Evolutionary conservation across 1,284 basidiomycete genomes (phyloP), one percentile per base, ranked within the genome.

Genomic region (Trichosporon asahii): DNA sequence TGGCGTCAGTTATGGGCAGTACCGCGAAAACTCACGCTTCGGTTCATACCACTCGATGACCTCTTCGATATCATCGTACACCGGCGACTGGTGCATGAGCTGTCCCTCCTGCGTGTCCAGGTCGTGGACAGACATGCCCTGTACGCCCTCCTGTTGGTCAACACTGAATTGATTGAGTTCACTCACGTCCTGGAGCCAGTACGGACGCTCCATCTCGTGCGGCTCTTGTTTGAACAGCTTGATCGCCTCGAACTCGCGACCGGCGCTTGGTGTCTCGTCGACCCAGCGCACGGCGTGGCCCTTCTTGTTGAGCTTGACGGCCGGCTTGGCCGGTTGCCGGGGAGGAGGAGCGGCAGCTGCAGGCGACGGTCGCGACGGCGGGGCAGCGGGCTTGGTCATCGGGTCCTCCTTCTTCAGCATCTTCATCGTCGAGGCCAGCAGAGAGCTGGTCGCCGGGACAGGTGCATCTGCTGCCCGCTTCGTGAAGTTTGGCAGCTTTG

Each of bases 41-140:
- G 73, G 79, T 44, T 78, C 76, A 64, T 77, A 77, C 80, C 80
- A 82, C 11, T 78, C 76, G 12, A 78, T 75, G n/a, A 57, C 69
- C 35, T 72, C 72, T 23, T 76, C 74, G 31, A 75, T 44, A 8
- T 66, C 72, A 27, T 75, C 69, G 57, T 61, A 61, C 29, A 61
- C 29, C 18, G 53, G 66, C 66, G 55, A 71, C 31, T 69, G 68
- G 46, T 72, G 73, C 66, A 82, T 64, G 7, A 75, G 74, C 18
- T 67, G 67, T 40, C 80, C 80, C 69, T 82, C 80, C n/a, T 73
- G 71, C 64, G 70, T 66, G 70, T 79, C 76, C 35, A 80, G 57
- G 18, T 78, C 64, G 61, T 77, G 77, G 2, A 71, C 69, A 1
- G 69, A 74, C 40, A 71, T 65, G 12, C 77, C 79, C 40, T 77